Evolutionary conservation across 768 basidiomycete genomes (phyloP), one percentile per base, ranked within the genome.

Genomic region (Xerocomus brunneocitrinus): DNA sequence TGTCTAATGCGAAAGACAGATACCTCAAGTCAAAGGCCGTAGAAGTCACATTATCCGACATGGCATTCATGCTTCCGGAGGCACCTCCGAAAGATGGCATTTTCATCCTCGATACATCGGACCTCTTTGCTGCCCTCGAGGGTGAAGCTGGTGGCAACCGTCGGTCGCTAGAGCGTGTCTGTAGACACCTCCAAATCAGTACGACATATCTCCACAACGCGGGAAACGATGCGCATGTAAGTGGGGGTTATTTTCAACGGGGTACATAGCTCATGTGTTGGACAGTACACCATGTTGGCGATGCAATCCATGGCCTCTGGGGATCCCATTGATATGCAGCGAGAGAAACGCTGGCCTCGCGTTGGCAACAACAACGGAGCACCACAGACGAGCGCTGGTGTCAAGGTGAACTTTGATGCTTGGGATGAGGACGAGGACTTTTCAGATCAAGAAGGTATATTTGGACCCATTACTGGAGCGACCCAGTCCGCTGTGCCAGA

Each of bases 221-320:
- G 1, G 91, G 90, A 0, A 93, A 92, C 62, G 89, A 93, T 66
- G 90, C 91, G 1, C 78, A 86, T 65, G 91, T 91, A 60, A 39
- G 83, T 67, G 22, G 38, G 8, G 12, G 30, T 5, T 22, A 41
- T 34, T 9, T 7, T 32, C 8, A 16, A 28, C 7, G 12, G 13
- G 30, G 25, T 16, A 8, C 19, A 22, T 28, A 2, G 10, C 28
- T 66, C 14, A 62, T 9, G 8, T 8, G 27, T 32, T 24, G n/a
- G 25, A 36, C 58, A 93, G 91, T 89, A 82, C 60, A 91, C 89
- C 2, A 72, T 92, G 52, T 67, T 80, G 42, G 81, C 82, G 12
- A 64, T 89, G 65, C 78, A 78, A 50, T 68, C 75, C 28, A 91
- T 94, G 91, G 87, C 87, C 16, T 73, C 76, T 22, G 90, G 89